Evolutionary conservation across 208 protist genomes (phyloP).

Genomic region (Leptomonas pyrrhocoris): DNA sequence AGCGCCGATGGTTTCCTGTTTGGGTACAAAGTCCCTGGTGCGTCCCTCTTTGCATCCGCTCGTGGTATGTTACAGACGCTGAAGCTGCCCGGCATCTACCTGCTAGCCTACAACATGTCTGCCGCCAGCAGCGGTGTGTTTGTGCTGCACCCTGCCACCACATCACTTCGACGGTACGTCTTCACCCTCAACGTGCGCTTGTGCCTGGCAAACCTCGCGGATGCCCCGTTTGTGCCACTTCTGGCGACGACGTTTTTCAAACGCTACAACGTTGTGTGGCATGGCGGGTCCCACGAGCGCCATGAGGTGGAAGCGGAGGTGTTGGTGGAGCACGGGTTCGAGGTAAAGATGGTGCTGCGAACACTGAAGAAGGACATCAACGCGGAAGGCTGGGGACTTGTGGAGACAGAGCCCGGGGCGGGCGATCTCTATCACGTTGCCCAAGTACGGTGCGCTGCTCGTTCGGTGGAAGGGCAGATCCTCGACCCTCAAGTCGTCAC

Average conservation of each 20-base stretch:
- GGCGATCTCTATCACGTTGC: slow-evolving; percentile 38
- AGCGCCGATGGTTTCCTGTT: slow-evolving; percentile 10
- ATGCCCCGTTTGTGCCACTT: slow-evolving; percentile 34
- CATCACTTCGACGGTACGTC: slow-evolving; percentile 1
- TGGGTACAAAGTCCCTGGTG: slow-evolving; percentile 31
- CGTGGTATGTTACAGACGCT: slow-evolving; percentile 18
- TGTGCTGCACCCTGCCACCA: slow-evolving; percentile 17
- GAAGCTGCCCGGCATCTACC: slow-evolving; percentile 9
- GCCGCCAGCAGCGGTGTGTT: slow-evolving; percentile 30
- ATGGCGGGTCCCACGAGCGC: background rate
- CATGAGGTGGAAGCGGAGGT: slow-evolving; percentile 24
- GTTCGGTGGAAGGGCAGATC: background rate
- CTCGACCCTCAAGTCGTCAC: slow-evolving; percentile 7
- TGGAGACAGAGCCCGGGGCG: slow-evolving; percentile 36
- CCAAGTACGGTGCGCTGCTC: slow-evolving; percentile 2
- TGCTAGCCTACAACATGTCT: slow-evolving; percentile 32
- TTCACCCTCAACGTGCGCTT: slow-evolving; percentile 30
- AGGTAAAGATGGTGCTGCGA: slow-evolving; percentile 32
- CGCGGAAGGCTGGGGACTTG: slow-evolving; percentile 62
- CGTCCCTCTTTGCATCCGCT: slow-evolving; percentile 8
- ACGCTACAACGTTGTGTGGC: slow-evolving; percentile 39
- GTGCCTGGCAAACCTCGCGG: slow-evolving; percentile 35
- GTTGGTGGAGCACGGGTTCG: slow-evolving; percentile 23
- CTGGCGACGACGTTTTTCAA: slow-evolving; percentile 58
- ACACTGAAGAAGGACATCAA: slow-evolving; percentile 44